These are phyloP conservation scores for Flagelloscypha sp. DNA, from an alignment of 768 basidiomycete genomes.

Conservation along the genomic window DNA sequence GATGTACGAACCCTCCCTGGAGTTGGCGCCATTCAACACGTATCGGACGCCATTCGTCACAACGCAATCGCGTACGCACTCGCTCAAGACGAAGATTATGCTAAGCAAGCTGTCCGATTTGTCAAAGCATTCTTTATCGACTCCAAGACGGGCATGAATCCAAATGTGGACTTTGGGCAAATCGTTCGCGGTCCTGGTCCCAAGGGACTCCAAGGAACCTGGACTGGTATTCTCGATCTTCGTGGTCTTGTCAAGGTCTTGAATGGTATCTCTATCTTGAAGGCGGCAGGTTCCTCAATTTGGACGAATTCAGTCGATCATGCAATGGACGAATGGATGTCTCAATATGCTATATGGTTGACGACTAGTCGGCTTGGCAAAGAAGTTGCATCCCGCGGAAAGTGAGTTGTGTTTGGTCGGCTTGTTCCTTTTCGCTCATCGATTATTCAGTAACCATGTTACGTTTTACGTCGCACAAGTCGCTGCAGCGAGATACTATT, in stretches of 20 bases:
- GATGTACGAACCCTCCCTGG: conserved; percentile 41
- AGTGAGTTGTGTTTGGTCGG: conserved; percentile 27
- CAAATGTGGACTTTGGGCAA: conserved; percentile 49
- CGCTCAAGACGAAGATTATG: conserved; percentile 21
- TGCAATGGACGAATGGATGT: conserved; percentile 35
- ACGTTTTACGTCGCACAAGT: conserved; percentile 42
- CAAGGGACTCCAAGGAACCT: conserved; percentile 34
- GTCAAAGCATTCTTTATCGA: conserved; percentile 41
- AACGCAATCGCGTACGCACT: conserved; percentile 37
- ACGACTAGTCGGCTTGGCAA: conserved; percentile 33
- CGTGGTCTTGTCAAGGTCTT: conserved; percentile 41
- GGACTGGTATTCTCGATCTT: conserved; percentile 47
- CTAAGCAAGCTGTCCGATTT: conserved; percentile 26
- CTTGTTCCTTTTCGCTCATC: not conserved
- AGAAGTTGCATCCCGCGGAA: conserved; percentile 32
- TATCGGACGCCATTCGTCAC: conserved; percentile 36
- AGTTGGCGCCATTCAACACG: conserved; percentile 28
- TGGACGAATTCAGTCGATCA: conserved; percentile 34
- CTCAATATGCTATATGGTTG: conserved; percentile 38
- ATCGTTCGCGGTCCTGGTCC: conserved; percentile 43
- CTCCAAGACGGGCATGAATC: conserved; percentile 37
- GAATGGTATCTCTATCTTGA: conserved; percentile 37
- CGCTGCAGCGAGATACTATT: conserved; percentile 30
- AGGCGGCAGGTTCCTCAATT: conserved; percentile 24
- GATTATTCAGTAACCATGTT: conserved; percentile 39